Base-by-base conservation (phyloP, 805 yeast species). In the Lipomyces kockii region DNA sequence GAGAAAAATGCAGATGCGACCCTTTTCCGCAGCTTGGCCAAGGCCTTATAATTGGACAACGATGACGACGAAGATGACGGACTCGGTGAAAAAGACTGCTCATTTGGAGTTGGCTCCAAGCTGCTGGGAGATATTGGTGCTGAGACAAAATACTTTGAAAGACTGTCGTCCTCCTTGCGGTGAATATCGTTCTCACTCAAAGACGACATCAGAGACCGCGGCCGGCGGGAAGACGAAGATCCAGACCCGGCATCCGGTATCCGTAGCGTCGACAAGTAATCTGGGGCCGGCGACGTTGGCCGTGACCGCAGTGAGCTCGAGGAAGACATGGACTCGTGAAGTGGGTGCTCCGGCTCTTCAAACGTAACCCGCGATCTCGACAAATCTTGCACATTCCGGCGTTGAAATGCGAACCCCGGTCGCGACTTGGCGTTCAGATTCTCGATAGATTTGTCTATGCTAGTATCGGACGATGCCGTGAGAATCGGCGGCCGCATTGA, bases 361-460 rank as follows among this genome's bases (percentile, higher is more conserved):
- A 69, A 69, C 3, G 72, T 69, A 27, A 69, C 72, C 9, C 71
- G 61, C 17, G 71, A 68, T 25, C 71, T 62, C 27, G 69, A 62
- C 20, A 67, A 52, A 51, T 68, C 71, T 60, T 65, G 70, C 43
- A 66, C 66, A 32, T 61, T 51, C 9, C 62, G 58, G 12, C 69
- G 64, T 12, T 66, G 71, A 51, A 66, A 66, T 46, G 29, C 11
- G 29, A 52, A 52, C 55, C 34, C 27, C 46, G 39, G 25, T 11
- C 46, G 49, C 49, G 49, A 43, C 49, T 43, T 43, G 20, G 49
- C 49, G n/a, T 43, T 43, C 49, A 43, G 9, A 43, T 43, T 43
- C 49, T 43, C 49, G 22, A 17, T 6, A 17, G 49, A 43, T 3
- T 43, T 6, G 22, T 8, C 9, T 43, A 43, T 43, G 9, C 49